These are phyloP conservation scores for Articulospora tetracladia DNA, from an alignment of 495 filamentous ascomycete genomes.

Conservation along the genomic window DNA sequence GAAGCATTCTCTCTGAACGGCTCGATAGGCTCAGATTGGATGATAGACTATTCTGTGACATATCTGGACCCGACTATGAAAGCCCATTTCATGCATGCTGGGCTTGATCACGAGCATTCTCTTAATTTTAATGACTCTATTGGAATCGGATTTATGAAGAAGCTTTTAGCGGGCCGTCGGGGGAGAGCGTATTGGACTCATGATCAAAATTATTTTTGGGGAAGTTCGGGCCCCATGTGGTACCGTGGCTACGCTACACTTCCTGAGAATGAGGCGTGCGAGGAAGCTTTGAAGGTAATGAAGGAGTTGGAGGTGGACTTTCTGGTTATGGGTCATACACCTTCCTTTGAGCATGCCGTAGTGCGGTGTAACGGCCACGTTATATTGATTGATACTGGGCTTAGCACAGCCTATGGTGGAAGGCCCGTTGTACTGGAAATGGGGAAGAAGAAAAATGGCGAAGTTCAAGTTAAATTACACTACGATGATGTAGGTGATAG, in stretches of 20 bases:
- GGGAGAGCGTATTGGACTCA: conserved; percentile 2
- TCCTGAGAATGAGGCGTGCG: conserved; percentile 1
- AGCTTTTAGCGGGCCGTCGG: background rate
- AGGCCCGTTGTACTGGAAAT: conserved; percentile 8
- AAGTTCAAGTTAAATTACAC: conserved; percentile 4
- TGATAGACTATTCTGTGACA: conserved; percentile 4
- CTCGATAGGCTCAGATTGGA: conserved; percentile 8
- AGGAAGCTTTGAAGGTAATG: conserved; percentile 3
- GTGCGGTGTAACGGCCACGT: conserved; percentile 2
- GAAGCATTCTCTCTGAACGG: conserved; percentile 6
- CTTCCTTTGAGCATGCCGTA: conserved; percentile 9
- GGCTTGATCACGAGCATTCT: conserved; percentile 6
- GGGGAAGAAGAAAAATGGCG: conserved; percentile 8
- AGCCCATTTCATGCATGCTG: conserved; percentile 11
- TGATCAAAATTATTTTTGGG: conserved; percentile 1
- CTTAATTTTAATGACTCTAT: background rate
- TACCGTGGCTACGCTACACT: conserved; percentile 7
- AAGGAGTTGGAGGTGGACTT: conserved; percentile 4
- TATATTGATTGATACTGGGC: conserved; percentile 7
- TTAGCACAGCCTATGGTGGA: conserved; percentile 7
- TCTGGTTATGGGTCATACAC: conserved; percentile 7
- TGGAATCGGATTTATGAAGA: conserved; percentile 6
- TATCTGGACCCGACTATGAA: conserved; percentile 4
- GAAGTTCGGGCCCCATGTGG: background rate
- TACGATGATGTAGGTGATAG: conserved; percentile 8